Evolutionary conservation across 2,329 filamentous ascomycete species (phyloP), one percentile per base, ranked within the genome.

Genomic region (Nemania abortiva): DNA sequence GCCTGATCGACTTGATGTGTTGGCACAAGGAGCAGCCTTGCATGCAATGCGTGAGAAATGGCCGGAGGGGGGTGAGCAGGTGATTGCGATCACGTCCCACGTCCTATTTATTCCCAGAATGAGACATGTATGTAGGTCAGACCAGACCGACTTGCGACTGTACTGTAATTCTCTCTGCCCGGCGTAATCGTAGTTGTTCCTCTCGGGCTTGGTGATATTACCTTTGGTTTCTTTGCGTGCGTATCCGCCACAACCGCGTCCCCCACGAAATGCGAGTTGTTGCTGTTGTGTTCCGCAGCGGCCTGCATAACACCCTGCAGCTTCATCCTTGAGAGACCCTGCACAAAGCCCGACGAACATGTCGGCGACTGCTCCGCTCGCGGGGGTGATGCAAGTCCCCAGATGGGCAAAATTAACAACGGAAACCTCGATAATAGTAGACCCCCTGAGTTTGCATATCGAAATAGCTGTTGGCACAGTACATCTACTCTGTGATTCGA

Each of bases 41-140:
- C 50, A 69, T 69, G 67, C 67, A 66, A 45, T 69, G 67, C 67
- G 67, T 69, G 67, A 69, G 63, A 59, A 65, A 59, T 15, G 20
- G 47, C 49, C 50, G 37, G 54, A 66, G 53, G 53, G 53, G 34
- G 34, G 54, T 63, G 67, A 69, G 67, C 63, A 69, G 67, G 63
- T 66, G 63, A 63, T 63, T 63, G 67, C 63, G 63, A 66, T 66
- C 66, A 69, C 18, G 20, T 52, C 34, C 53, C 45, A 49, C 61
- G 22, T 24, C 42, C 13, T 58, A 54, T n/a, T 49, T 58, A 39
- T 52, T 53, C 24, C 60, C 13, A 50, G 13, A 47, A 29, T 11
- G 47, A 61, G 34, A 22, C 22, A 57, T 52, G 20, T 24, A 42
- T 29, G 24, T 27, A 27, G 24, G 57, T 66, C 34, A 58, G 57